Conservation (phyloP, 1,139 yeast species). For the Pichia sp. region DNA sequence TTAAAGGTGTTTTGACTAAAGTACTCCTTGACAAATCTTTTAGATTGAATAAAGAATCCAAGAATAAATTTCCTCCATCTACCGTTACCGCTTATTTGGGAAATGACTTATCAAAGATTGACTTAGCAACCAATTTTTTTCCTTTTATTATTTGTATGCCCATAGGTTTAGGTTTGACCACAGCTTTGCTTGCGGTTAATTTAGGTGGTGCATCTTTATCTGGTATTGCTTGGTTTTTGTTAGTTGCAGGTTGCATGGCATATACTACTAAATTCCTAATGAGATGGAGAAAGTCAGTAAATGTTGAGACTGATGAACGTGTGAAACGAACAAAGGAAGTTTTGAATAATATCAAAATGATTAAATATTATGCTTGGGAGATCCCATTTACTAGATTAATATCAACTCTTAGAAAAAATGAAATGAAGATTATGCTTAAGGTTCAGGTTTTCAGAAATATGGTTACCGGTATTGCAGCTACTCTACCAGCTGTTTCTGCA, state of each 20-base stretch:
- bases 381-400: slow-evolving; percentile 37
- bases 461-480: slow-evolving; percentile 39
- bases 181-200: slow-evolving; percentile 59
- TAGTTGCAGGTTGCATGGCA: slow-evolving; percentile 21
- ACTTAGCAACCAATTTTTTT: slow-evolving; percentile 65
- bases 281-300: slow-evolving; percentile 32
- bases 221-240: slow-evolving; percentile 31
- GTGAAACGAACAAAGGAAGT: slow-evolving; percentile 41
- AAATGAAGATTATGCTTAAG: slow-evolving; percentile 37
- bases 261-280: slow-evolving; percentile 32
- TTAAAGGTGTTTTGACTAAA: slow-evolving; percentile 58
- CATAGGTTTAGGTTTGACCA: slow-evolving; percentile 48
- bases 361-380: slow-evolving; percentile 53
- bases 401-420: slow-evolving; percentile 33
- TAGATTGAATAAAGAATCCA: slow-evolving; percentile 51
- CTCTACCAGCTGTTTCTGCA: slow-evolving; percentile 40
- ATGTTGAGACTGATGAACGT: slow-evolving; percentile 37
- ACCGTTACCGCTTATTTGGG: slow-evolving; percentile 68
- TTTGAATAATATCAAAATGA: slow-evolving; percentile 40
- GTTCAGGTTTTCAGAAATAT: slow-evolving; percentile 41
- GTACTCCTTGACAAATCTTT: slow-evolving; percentile 63
- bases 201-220: slow-evolving; percentile 60
- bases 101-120: slow-evolving; percentile 74
- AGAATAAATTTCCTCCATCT: slow-evolving; percentile 55
- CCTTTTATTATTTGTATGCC: slow-evolving; percentile 61